Percentiles rank a stretch among this genome's conserved stretches.
Conservation (phyloP, 148 eudicot genomes). For the Rhododendron henanense region DNA sequence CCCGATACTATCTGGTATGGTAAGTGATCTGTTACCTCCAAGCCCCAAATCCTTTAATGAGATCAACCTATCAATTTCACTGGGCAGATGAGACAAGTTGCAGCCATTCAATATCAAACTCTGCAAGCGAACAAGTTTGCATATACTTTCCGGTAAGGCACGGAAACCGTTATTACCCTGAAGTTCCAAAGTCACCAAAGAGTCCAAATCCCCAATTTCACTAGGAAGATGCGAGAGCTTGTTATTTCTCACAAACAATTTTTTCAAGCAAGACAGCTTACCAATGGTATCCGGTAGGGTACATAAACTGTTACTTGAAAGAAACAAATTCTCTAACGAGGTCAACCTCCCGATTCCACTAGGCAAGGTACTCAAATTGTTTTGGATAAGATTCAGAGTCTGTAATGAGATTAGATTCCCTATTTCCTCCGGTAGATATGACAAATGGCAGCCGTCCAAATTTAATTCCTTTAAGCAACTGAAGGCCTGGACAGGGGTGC, state of each 20-base stretch:
- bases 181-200: fast-evolving
- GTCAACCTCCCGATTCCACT: background rate
- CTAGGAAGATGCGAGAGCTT: background rate
- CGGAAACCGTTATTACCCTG: background rate
- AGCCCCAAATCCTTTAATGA: background rate
- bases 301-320: background rate
- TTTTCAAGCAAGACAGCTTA: background rate
- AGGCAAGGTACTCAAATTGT: background rate
- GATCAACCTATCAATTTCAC: background rate
- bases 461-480: no score
- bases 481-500: background rate
- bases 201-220: background rate
- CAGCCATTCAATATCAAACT: fast-evolving
- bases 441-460: background rate
- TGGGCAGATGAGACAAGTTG: background rate
- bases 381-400: background rate
- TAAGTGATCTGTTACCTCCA: background rate
- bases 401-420: background rate
- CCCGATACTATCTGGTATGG: background rate
- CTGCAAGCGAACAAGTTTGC: background rate
- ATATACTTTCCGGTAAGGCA: background rate
- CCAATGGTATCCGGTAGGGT: background rate
- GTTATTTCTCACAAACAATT: background rate
- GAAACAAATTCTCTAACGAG: background rate
- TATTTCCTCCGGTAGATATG: background rate